Percentiles rank a stretch among this genome's conserved stretches.
Conservation (phyloP, 768 basidiomycete species). For the Mycena belliarum region DNA sequence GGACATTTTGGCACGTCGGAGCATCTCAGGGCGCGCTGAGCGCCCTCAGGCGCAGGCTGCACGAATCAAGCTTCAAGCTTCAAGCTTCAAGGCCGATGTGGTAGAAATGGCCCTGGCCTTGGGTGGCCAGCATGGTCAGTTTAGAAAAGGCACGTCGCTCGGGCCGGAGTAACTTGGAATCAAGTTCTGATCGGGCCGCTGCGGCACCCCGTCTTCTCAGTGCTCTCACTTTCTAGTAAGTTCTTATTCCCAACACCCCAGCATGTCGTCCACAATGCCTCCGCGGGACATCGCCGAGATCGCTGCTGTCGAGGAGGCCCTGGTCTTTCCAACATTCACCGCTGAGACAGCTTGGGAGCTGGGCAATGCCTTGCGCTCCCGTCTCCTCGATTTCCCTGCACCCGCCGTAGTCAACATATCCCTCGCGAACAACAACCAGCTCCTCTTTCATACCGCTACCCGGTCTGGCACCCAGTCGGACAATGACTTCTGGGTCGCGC, state of each 20-base stretch:
- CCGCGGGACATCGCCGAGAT: conserved; percentile 22
- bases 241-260: background rate
- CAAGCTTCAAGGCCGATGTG: too few relatives aligned
- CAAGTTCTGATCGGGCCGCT: background rate
- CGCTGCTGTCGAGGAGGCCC: conserved; percentile 25
- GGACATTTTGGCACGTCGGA: too few relatives aligned
- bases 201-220: too few relatives aligned
- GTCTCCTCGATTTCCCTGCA: conserved; percentile 21
- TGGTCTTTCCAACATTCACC: conserved; percentile 28
- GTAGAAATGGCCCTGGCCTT: too few relatives aligned
- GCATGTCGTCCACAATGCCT: background rate
- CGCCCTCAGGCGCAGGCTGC: too few relatives aligned
- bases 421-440: conserved; percentile 30
- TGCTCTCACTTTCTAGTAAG: too few relatives aligned
- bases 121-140: too few relatives aligned
- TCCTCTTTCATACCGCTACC: conserved; percentile 31
- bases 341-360: conserved; percentile 35
- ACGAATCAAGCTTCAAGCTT: too few relatives aligned
- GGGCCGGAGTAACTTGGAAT: too few relatives aligned
- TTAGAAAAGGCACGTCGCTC: too few relatives aligned
- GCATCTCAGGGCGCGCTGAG: too few relatives aligned
- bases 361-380: conserved; percentile 28
- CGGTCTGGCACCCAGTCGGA: conserved; percentile 31
- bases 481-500: conserved; percentile 34
- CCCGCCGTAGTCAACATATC: conserved; percentile 31